A percentile compares a stretch with the other conserved stretches of the same genome.
phyloP scores from a whole-genome alignment of 2,329 filamentous ascomycete species.

The Sporothrix phasma region DNA sequence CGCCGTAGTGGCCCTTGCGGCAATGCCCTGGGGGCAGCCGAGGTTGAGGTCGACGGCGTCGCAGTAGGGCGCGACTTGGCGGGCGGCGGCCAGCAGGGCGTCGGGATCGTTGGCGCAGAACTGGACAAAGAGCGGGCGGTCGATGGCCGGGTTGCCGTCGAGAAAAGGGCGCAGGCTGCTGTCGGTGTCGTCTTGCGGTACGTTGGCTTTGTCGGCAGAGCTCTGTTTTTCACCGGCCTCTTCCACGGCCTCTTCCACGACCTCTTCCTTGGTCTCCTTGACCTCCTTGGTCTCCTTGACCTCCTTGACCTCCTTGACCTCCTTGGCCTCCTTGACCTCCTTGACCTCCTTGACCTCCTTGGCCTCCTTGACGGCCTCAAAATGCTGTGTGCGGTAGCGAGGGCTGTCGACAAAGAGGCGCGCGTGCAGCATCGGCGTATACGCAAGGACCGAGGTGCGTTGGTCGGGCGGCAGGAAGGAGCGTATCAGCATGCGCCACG shows the following conservation, averaged over 20 bases:
- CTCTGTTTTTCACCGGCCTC: constrained; percentile 16
- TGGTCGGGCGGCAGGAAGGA: constrained; percentile 69
- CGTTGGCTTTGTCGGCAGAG: constrained; percentile 26
- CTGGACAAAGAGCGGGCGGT: constrained; percentile 88
- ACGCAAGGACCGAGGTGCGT: constrained; percentile 62
- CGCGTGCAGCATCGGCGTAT: constrained; percentile 94
- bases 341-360: not conserved
- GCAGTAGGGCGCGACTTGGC: constrained; percentile 72
- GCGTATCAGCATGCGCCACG: constrained; percentile 92
- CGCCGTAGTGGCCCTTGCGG: constrained; percentile 84
- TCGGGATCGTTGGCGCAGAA: constrained; percentile 87
- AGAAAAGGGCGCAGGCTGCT: constrained; percentile 32
- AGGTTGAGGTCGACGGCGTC: constrained; percentile 94
- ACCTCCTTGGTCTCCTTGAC: constrained; percentile 22
- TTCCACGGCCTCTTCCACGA: constrained; percentile 15
- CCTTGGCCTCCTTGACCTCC: constrained; percentile 23
- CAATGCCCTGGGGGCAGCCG: constrained; percentile 93
- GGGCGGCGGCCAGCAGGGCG: constrained; percentile 69
- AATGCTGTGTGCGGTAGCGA: constrained; percentile 69
- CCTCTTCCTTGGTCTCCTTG: not conserved
- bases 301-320: constrained; percentile 49
- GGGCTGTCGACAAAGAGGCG: constrained; percentile 70
- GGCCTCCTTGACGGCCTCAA: constrained; percentile 53
- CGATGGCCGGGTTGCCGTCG: constrained; percentile 75
- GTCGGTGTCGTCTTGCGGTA: constrained; percentile 23